A percentile compares a stretch with the other conserved stretches of the same genome.
Conservation (phyloP, 208 protist genomes). For the Herpetomonas samuelpessoai region DNA sequence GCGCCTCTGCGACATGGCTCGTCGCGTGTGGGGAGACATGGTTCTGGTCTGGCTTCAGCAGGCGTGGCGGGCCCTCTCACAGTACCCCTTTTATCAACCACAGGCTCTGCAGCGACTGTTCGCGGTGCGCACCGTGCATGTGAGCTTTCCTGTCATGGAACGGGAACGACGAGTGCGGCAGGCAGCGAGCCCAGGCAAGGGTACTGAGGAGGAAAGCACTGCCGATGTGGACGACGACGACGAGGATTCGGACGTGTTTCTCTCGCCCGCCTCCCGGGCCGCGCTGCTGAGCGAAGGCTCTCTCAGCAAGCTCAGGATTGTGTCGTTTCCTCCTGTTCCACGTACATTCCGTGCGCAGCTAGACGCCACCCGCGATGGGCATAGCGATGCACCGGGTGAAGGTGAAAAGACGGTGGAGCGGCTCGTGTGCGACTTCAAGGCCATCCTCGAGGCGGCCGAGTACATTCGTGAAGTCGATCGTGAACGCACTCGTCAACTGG, state of each 20-base stretch:
- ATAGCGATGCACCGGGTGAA: too few relatives aligned
- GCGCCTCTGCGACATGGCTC: too few relatives aligned
- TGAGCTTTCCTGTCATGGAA: conserved; percentile 15
- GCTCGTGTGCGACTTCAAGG: background rate
- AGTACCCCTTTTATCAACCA: conserved; percentile 20
- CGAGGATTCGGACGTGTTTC: background rate
- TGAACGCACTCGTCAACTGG: too few relatives aligned
- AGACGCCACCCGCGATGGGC: background rate
- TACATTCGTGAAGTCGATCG: background rate
- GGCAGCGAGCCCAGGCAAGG: too few relatives aligned
- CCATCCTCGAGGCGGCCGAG: background rate
- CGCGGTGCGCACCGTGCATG: conserved; percentile 17
- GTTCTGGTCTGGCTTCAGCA: too few relatives aligned
- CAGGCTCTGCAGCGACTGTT: conserved; percentile 22
- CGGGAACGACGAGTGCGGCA: background rate
- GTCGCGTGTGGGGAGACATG: too few relatives aligned
- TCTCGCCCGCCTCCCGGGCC: background rate
- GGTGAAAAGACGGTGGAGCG: background rate
- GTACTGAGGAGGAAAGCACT: background rate
- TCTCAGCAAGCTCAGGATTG: conserved; percentile 14
- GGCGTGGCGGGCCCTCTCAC: background rate
- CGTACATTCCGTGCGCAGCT: background rate
- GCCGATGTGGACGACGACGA: background rate
- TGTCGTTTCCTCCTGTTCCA: conserved; percentile 31
- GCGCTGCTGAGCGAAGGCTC: conserved; percentile 13